Evolutionary conservation across 345 rosid genomes (phyloP).

Genomic region (Firmiana major): DNA sequence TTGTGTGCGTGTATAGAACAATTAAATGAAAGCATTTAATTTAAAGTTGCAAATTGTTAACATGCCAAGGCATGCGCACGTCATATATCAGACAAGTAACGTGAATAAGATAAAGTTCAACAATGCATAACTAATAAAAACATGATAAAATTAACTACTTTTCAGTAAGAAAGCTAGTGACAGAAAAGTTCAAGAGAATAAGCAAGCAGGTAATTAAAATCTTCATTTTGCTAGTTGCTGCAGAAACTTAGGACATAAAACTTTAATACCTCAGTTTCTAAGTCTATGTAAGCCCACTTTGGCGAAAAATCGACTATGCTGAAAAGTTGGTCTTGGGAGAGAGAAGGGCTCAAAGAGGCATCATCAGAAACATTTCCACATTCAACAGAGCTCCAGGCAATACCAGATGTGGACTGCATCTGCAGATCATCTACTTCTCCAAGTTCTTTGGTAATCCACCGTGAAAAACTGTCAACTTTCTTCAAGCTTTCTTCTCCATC

Average conservation of each 20-base stretch:
- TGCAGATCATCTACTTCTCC: slow-evolving; percentile 75
- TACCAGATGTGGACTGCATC: slow-evolving; percentile 62
- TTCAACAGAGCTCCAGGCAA: slow-evolving; percentile 70
- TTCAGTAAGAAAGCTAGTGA: background rate
- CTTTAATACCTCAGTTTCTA: slow-evolving; percentile 64
- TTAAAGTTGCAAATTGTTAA: background rate
- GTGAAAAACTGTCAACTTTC: slow-evolving; percentile 88
- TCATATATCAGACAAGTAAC: background rate
- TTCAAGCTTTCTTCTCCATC: slow-evolving; percentile 63
- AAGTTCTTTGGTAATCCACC: slow-evolving; percentile 78
- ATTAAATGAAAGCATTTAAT: background rate
- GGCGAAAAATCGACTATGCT: slow-evolving; percentile 77
- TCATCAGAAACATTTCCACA: slow-evolving; percentile 60
- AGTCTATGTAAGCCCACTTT: slow-evolving; percentile 57
- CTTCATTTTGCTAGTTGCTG: background rate
- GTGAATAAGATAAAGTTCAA: background rate
- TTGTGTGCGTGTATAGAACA: background rate
- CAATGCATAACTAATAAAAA: background rate
- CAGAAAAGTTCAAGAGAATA: background rate
- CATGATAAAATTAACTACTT: background rate
- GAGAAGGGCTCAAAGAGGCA: slow-evolving; percentile 70
- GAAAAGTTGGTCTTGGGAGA: slow-evolving; percentile 84
- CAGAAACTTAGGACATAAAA: background rate
- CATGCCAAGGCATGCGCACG: background rate
- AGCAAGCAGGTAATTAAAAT: background rate